phyloP scores from a whole-genome alignment of 768 basidiomycete genomes.

The Imleria badia region DNA sequence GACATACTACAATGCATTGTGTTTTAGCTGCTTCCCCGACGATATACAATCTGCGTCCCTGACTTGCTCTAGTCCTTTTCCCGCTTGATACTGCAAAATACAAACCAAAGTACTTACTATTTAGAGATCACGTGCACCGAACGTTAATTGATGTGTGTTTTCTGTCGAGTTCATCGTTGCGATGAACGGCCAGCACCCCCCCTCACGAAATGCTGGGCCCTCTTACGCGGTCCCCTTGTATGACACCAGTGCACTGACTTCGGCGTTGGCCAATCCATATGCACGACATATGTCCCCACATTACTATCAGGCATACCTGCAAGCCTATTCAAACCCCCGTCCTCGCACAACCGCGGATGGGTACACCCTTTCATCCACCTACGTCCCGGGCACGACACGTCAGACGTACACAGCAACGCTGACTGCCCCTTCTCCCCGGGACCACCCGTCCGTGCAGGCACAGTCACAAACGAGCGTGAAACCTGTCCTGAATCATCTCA shows the following conservation, averaged over 20 bases:
- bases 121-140: constrained; percentile 21
- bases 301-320: constrained; percentile 56
- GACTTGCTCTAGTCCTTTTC: constrained; percentile 7
- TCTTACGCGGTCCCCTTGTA: constrained; percentile 18
- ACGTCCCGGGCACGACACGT: constrained; percentile 23
- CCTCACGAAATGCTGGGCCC: constrained; percentile 2
- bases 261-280: constrained; percentile 31
- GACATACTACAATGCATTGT: constrained; percentile 36
- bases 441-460: constrained; percentile 1
- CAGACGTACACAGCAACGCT: not conserved
- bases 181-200: constrained; percentile 15
- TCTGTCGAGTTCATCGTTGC: not conserved
- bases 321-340: constrained; percentile 23
- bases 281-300: constrained; percentile 41
- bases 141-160: not conserved
- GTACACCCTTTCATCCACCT: constrained; percentile 41
- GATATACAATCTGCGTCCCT: constrained; percentile 27
- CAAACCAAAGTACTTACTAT: not conserved
- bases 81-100: constrained; percentile 2
- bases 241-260: constrained; percentile 26
- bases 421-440: not conserved
- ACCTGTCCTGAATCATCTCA: constrained; percentile 19
- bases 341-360: constrained; percentile 33
- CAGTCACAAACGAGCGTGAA: constrained; percentile 4
- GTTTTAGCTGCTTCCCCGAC: constrained; percentile 24